Conservation (phyloP, 139 green algal genomes). For the Chlamydomonas applanata region DNA sequence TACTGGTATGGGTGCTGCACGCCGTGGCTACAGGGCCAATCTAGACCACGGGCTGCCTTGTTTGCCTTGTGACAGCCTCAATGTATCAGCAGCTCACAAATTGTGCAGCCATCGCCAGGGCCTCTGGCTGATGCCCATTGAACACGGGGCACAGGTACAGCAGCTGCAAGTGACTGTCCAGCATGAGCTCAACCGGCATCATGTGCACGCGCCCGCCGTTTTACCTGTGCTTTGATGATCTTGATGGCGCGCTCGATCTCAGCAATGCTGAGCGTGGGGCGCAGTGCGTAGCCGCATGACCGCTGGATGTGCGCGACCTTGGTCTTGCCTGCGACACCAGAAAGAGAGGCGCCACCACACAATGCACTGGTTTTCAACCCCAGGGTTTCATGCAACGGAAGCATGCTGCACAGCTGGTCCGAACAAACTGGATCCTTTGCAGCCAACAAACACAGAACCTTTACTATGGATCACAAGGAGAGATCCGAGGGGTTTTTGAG, state of each 20-base stretch:
- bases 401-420: neutral
- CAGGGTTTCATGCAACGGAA: neutral
- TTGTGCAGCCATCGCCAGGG: too few species aligned
- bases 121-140: too few species aligned
- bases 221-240: conserved; percentile 33
- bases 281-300: conserved; percentile 91
- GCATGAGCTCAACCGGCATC: too few species aligned
- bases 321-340: conserved; percentile 50
- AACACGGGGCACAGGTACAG: too few species aligned
- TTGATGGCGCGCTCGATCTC: conserved; percentile 64
- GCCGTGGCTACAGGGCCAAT: neutral
- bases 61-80: neutral
- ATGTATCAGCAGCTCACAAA: neutral
- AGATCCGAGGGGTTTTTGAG: too few species aligned
- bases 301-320: conserved; percentile 88
- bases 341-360: too few species aligned
- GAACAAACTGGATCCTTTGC: neutral
- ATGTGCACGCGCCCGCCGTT: neutral
- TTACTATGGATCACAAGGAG: neutral
- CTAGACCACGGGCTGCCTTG: neutral
- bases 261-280: conserved; percentile 78
- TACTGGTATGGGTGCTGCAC: neutral
- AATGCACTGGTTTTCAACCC: too few species aligned
- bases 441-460: neutral
- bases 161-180: too few species aligned